A percentile compares a stretch with the other conserved stretches of the same genome.
phyloP scores from a whole-genome alignment of 2,329 filamentous ascomycete species.

The Aspergillus transmontanensis region DNA sequence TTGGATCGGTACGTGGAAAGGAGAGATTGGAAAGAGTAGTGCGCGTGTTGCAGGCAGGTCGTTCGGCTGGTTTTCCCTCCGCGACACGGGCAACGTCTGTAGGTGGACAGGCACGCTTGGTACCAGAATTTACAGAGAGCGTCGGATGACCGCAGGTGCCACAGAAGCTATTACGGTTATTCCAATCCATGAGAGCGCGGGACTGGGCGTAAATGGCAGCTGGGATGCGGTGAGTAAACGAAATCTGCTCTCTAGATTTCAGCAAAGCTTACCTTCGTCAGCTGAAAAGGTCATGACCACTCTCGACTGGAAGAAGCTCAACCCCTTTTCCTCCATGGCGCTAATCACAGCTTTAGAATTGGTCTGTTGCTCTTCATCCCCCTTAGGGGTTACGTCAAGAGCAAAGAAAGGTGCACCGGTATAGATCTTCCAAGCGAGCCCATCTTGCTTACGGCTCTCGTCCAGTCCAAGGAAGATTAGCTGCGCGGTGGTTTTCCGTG shows the following conservation, averaged over 20 bases:
- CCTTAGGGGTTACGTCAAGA: slow-evolving; percentile 79
- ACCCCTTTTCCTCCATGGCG: slow-evolving; percentile 61
- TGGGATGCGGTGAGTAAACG: slow-evolving; percentile 38
- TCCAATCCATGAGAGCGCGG: slow-evolving; percentile 90
- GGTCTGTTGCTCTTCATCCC: slow-evolving; percentile 59
- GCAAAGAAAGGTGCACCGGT: slow-evolving; percentile 84
- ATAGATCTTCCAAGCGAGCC: slow-evolving; percentile 60
- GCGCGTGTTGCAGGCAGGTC: slow-evolving; percentile 76
- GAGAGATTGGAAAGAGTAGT: slow-evolving; percentile 85
- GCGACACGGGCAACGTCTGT: slow-evolving; percentile 40
- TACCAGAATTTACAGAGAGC: slow-evolving; percentile 53
- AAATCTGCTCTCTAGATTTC: not conserved
- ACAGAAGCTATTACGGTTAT: slow-evolving; percentile 88
- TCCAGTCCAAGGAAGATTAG: slow-evolving; percentile 85
- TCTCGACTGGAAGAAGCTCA: slow-evolving; percentile 68
- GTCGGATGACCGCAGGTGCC: slow-evolving; percentile 84
- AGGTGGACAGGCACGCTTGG: slow-evolving; percentile 49
- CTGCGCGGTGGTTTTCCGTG: slow-evolving; percentile 65
- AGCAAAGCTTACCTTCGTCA: slow-evolving; percentile 57
- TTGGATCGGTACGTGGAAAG: slow-evolving; percentile 91
- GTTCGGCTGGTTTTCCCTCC: slow-evolving; percentile 40
- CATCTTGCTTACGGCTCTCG: slow-evolving; percentile 56
- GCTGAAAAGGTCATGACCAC: slow-evolving; percentile 63
- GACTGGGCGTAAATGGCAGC: slow-evolving; percentile 91
- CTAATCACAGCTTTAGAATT: slow-evolving; percentile 62